Conservation (phyloP, 169 alveolate species). For the Plasmodium falciparum region DNA sequence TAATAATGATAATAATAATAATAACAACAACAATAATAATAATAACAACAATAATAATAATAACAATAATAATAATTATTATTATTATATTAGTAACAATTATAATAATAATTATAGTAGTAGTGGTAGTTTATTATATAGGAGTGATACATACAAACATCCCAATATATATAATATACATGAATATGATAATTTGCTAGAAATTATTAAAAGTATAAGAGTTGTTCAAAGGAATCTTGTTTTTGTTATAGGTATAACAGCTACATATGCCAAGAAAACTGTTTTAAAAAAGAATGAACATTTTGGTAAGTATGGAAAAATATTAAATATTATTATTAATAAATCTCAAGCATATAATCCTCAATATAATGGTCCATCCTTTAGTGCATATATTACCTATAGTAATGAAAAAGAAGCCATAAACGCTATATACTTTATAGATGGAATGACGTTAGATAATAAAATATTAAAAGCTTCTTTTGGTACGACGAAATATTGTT, state of each 20-base stretch:
- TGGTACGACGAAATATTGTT: conserved; percentile 96
- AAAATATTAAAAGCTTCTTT: conserved; percentile 92
- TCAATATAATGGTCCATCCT: conserved; percentile 91
- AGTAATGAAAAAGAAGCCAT: conserved; percentile 91
- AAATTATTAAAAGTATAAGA: conserved; percentile 87
- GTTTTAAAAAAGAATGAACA: conserved; percentile 87
- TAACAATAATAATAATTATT: background rate
- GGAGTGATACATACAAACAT: conserved; percentile 49
- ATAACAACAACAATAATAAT: conserved; percentile 14
- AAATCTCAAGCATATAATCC: conserved; percentile 90
- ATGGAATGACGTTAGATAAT: conserved; percentile 91
- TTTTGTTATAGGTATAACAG: conserved; percentile 91
- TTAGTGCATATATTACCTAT: conserved; percentile 94
- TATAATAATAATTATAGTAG: background rate
- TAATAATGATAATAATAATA: too few relatives aligned
- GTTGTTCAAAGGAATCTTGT: conserved; percentile 92
- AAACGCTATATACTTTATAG: conserved; percentile 92
- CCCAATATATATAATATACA: conserved; percentile 57
- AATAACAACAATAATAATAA: conserved; percentile 40
- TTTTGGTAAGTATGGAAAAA: conserved; percentile 93
- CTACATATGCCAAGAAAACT: conserved; percentile 88
- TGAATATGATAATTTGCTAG: conserved; percentile 49
- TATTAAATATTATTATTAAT: conserved; percentile 88
- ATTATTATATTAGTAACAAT: background rate
- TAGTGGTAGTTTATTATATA: conserved; percentile 7